phyloP scores from a whole-genome alignment of 768 basidiomycete species.

The Lentinus brumalis region DNA sequence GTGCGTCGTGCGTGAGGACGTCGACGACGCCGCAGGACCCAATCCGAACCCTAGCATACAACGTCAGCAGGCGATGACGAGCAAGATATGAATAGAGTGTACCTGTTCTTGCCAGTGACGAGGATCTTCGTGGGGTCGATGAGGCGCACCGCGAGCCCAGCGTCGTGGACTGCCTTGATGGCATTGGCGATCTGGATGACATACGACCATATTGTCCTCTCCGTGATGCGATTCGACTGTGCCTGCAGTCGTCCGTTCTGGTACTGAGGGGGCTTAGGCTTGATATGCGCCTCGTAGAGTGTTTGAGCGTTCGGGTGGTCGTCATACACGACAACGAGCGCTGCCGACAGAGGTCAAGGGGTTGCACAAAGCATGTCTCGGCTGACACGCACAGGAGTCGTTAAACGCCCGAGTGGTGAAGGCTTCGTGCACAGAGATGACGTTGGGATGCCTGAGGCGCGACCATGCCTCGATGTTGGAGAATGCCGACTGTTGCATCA shows the following conservation, averaged over 20 bases:
- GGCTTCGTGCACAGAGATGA: slow-evolving; percentile 84
- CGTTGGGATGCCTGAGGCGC: slow-evolving; percentile 79
- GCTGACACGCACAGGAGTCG: slow-evolving; percentile 73
- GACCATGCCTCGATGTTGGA: slow-evolving; percentile 84
- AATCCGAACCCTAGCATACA: slow-evolving; percentile 66
- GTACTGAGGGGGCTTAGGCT: slow-evolving; percentile 47
- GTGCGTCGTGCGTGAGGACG: slow-evolving; percentile 75
- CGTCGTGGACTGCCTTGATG: slow-evolving; percentile 83
- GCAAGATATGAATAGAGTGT: slow-evolving; percentile 2
- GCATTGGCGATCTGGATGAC: slow-evolving; percentile 88
- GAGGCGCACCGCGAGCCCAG: slow-evolving; percentile 76
- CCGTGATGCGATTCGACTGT: slow-evolving; percentile 52
- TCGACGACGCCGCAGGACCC: slow-evolving; percentile 87
- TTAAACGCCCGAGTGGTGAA: slow-evolving; percentile 94
- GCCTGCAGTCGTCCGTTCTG: slow-evolving; percentile 39
- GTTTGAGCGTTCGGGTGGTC: slow-evolving; percentile 86
- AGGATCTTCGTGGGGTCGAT: slow-evolving; percentile 88
- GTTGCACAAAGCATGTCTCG: background rate
- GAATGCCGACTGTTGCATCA: slow-evolving; percentile 83
- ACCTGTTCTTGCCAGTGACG: slow-evolving; percentile 89
- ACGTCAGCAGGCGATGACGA: background rate
- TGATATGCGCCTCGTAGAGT: slow-evolving; percentile 77
- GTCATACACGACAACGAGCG: slow-evolving; percentile 88
- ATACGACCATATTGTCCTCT: slow-evolving; percentile 89
- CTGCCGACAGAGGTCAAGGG: slow-evolving; percentile 40